Evolutionary conservation across 1,284 basidiomycete genomes (phyloP).

Genomic region (Ustilago crameri): DNA sequence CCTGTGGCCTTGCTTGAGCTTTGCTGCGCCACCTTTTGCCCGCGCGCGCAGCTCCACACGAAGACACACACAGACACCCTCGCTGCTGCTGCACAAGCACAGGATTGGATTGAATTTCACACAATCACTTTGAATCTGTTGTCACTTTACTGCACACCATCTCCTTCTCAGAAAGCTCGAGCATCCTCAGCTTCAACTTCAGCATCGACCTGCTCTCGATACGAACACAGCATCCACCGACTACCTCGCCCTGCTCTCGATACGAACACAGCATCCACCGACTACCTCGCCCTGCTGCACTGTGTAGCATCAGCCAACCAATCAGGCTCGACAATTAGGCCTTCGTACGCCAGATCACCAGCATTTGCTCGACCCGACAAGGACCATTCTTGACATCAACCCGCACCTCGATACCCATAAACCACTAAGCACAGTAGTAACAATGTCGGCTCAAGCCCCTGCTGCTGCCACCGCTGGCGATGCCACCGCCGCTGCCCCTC

Average conservation of each 20-base stretch:
- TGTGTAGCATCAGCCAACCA: too few species aligned
- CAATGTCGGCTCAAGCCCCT: slow-evolving; percentile 34
- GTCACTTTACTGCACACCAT: background rate
- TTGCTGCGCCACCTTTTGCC: slow-evolving; percentile 19
- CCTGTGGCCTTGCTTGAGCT: background rate
- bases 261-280: background rate
- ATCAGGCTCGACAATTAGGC: too few species aligned
- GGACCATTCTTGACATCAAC: background rate
- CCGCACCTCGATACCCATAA: background rate
- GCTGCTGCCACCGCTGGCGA: slow-evolving; percentile 14
- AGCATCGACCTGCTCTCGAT: background rate
- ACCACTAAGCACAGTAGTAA: background rate
- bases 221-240: background rate
- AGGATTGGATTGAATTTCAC: background rate
- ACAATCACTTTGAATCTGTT: background rate
- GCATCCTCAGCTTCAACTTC: too few species aligned
- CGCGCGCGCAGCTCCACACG: slow-evolving; percentile 6
- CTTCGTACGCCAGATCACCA: too few species aligned
- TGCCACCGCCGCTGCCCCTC: slow-evolving; percentile 41
- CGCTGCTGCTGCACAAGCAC: slow-evolving; percentile 5
- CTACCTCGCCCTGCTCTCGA: background rate
- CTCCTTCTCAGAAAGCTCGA: background rate
- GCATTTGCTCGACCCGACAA: background rate
- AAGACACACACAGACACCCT: slow-evolving; percentile 3
- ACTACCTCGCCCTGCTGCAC: background rate